Evolutionary conservation across 495 filamentous ascomycete species (phyloP), one percentile per base, ranked within the genome.

Genomic region (Daldinia grandis): DNA sequence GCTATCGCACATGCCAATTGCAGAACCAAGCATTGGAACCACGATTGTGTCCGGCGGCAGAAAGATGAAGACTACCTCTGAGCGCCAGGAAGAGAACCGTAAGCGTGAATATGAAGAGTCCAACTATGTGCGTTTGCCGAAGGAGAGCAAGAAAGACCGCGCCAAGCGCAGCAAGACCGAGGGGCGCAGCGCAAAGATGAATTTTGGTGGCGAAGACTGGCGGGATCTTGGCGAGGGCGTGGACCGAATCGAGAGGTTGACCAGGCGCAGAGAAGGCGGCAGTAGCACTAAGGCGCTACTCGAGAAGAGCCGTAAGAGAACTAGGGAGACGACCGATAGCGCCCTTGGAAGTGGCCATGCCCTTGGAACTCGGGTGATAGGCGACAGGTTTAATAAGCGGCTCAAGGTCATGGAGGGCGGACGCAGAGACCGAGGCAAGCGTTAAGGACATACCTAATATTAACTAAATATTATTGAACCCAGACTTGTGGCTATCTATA

Each of bases 191-290:
- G 66, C 38, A 15, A 79, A 78, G 65, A 84, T 82, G 86, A 85
- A 71, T 59, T 95, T 89, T 79, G 93, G 92, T 54, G 93, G 93
- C 19, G 94, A 96, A 76, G 93, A 96, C 69, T 94, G 92, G 90
- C 85, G 86, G 47, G 88, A 88, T 4, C 86, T 97, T 14, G 91
- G 89, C 30, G 89, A 91, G 69, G 93, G 93, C 38, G 85, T 92
- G 27, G 92, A 95, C 77, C 82, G 92, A 50, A 92, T 94, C 75
- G 87, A 90, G 63, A 82, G 87, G 62, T 79, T 95, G 74, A 96
- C 92, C 3, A 84, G 83, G 67, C 87, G 85, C 69, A 87, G 83
- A 64, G 77, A 74, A 42, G 82, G 81, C 61, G 79, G 83, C 57
- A 83, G 81, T 31, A 87, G 87, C 10, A 82, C 82, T n/a, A 83